These are phyloP conservation scores for Picochlorum sp. DNA, from an alignment of 139 green algal genomes.

Conservation along the genomic window DNA sequence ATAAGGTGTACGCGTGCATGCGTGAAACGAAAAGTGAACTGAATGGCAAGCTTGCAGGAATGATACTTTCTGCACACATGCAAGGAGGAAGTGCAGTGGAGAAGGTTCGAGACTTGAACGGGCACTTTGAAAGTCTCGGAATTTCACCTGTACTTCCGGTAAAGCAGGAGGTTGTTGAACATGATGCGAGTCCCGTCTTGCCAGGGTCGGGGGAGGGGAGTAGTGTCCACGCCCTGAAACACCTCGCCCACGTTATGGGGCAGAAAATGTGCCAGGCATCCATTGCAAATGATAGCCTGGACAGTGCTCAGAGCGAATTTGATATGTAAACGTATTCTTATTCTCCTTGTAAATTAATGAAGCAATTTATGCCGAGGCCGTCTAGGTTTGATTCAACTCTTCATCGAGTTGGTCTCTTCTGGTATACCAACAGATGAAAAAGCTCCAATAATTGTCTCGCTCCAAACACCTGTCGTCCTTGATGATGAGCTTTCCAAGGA, in stretches of 20 bases:
- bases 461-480: background rate
- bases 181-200: background rate
- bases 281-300: too few species aligned
- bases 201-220: too few species aligned
- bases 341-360: slow-evolving; percentile 3
- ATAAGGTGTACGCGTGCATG: background rate
- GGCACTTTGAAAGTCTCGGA: background rate
- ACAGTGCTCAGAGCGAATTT: too few species aligned
- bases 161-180: background rate
- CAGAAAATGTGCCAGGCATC: too few species aligned
- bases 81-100: background rate
- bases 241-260: too few species aligned
- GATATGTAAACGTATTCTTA: too few species aligned
- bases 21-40: background rate
- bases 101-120: background rate
- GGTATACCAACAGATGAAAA: background rate
- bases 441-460: background rate
- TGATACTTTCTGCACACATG: slow-evolving; percentile 3
- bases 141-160: background rate
- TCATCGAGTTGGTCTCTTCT: background rate
- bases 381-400: slow-evolving; percentile 6
- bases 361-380: background rate
- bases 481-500: background rate
- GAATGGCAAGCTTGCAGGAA: background rate
- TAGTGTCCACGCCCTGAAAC: too few species aligned